Evolutionary conservation across 352 stramenopile genomes (phyloP).

Genomic region (Phytophthora colocasiae): DNA sequence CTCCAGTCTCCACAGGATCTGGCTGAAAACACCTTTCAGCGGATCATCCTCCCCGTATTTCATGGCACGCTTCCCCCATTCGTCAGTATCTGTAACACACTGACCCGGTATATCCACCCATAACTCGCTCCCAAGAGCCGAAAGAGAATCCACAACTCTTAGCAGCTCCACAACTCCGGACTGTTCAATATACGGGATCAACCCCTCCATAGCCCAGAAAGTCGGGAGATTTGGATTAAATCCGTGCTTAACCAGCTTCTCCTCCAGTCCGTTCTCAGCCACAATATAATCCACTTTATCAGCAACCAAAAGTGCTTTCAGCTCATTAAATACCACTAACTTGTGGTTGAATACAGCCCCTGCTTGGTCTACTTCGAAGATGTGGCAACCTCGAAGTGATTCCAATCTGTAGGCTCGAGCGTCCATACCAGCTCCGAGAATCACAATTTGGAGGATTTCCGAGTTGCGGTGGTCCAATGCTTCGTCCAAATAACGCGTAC

Average conservation of each 20-base stretch:
- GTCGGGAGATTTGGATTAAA: slow-evolving; percentile 38
- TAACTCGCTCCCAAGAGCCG: slow-evolving; percentile 37
- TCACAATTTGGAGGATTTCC: background rate
- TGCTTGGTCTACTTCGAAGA: background rate
- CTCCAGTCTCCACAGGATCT: slow-evolving; percentile 27
- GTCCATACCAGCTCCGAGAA: background rate
- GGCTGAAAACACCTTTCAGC: slow-evolving; percentile 37
- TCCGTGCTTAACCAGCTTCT: slow-evolving; percentile 24
- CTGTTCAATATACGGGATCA: slow-evolving; percentile 39
- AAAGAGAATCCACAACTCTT: slow-evolving; percentile 44
- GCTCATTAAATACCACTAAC: background rate
- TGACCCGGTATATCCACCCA: slow-evolving; percentile 45
- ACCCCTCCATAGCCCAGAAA: slow-evolving; percentile 25
- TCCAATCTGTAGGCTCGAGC: background rate
- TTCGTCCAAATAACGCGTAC: background rate
- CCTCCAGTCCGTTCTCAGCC: slow-evolving; percentile 30
- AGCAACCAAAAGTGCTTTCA: background rate
- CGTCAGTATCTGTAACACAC: slow-evolving; percentile 7
- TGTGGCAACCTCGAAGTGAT: background rate
- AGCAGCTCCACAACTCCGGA: slow-evolving; percentile 40
- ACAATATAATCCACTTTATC: slow-evolving; percentile 24
- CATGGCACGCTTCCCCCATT: slow-evolving; percentile 15
- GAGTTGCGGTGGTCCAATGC: background rate
- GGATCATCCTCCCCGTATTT: slow-evolving; percentile 51
- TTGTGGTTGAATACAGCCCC: background rate